phyloP scores from a whole-genome alignment of 2,329 filamentous ascomycete species.

The Botrytis paeoniae region DNA sequence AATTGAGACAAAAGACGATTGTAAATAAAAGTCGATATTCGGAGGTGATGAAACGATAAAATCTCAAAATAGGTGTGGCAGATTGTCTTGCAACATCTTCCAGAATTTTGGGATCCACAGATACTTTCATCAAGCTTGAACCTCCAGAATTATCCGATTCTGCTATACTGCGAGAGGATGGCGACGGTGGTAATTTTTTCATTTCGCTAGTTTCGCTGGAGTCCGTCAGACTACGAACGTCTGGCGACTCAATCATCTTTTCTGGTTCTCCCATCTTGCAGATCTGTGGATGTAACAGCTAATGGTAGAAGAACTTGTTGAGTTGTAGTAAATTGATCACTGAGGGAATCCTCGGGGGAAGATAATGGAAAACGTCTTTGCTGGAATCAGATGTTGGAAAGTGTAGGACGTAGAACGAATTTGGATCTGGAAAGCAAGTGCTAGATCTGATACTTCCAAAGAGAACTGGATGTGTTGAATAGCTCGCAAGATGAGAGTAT shows the following conservation, averaged over 20 bases:
- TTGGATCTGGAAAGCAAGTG: background rate
- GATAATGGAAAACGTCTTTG: too few relatives aligned
- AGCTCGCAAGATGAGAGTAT: background rate
- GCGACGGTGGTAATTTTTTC: background rate
- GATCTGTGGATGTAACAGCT: background rate
- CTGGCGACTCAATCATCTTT: background rate
- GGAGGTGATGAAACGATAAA: conserved; percentile 16
- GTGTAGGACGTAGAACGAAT: background rate
- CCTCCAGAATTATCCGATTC: conserved; percentile 4
- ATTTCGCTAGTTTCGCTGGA: background rate
- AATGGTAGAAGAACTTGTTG: background rate
- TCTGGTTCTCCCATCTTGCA: conserved; percentile 7
- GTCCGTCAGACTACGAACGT: background rate
- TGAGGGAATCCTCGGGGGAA: background rate
- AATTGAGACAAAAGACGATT: conserved; percentile 50
- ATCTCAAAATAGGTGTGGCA: conserved; percentile 7
- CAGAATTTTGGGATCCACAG: conserved; percentile 1
- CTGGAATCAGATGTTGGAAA: background rate
- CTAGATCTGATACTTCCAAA: background rate
- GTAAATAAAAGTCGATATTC: conserved; percentile 55
- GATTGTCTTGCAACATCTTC: conserved; percentile 15
- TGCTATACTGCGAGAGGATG: background rate
- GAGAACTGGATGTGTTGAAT: background rate
- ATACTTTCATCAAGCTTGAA: conserved; percentile 5
- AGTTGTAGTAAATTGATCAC: background rate